Conservation (phyloP, 257 asterid species). For the Primulina huaijiensis region DNA sequence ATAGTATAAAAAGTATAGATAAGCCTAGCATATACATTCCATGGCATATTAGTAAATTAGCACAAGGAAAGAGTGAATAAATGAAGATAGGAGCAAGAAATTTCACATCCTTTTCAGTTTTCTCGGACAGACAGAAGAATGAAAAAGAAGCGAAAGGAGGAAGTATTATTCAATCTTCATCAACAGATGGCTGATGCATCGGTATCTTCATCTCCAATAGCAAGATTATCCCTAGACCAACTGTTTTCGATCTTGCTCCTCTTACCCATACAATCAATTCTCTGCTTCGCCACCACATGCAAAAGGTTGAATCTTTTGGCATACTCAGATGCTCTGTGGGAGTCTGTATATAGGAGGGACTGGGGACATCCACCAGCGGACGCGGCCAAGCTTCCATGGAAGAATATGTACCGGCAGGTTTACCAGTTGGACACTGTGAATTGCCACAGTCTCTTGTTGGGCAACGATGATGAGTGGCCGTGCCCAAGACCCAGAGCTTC, state of each 20-base stretch:
- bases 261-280: constrained; percentile 68
- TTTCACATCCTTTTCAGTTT: too few species aligned
- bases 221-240: constrained; percentile 61
- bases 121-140: constrained; percentile 20
- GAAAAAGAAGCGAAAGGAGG: constrained; percentile 23
- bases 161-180: constrained; percentile 12
- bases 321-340: constrained; percentile 77
- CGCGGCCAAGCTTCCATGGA: constrained; percentile 56
- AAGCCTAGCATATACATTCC: too few species aligned
- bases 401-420: constrained; percentile 64
- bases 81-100: too few species aligned
- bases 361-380: constrained; percentile 61
- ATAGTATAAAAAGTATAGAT: too few species aligned
- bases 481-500: constrained; percentile 84
- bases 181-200: constrained; percentile 43
- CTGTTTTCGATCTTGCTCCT: constrained; percentile 65
- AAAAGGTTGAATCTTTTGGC: constrained; percentile 56
- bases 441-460: constrained; percentile 44
- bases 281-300: constrained; percentile 63
- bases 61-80: too few species aligned
- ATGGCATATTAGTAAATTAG: too few species aligned
- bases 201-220: constrained; percentile 43
- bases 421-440: constrained; percentile 53
- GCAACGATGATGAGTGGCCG: constrained; percentile 20
- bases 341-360: constrained; percentile 72